Base-by-base conservation (phyloP, 805 yeast genomes). In the Saccharomycopsis capsularis region DNA sequence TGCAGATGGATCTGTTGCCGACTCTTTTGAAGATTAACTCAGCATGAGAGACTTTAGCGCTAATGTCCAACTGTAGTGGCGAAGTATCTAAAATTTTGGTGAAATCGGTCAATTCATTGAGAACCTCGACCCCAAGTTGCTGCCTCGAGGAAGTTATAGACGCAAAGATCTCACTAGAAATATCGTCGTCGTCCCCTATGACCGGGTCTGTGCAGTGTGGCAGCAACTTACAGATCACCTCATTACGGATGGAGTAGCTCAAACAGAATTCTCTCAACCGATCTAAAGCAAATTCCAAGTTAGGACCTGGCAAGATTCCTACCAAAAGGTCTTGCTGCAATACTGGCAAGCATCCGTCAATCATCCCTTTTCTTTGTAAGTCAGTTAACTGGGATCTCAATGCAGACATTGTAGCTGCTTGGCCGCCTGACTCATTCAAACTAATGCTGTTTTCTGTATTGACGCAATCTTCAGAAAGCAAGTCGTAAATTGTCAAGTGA, bases 291-390 rank as follows among this genome's bases (percentile, higher is more conserved):
- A 68, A 66, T 51, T 77, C 81, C 48, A 78, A 63, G 43, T 74
- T 78, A 0, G 79, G 73, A 24, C 71, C 75, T 29, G 75, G 71
- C 3, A 78, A 52, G 3, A 75, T 50, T 0, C 82, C 82, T 16
- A 72, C 68, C 13, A 68, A 56, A 61, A 67, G 35, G 18, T 32
- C 52, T 13, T 60, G 32, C 41, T 65, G 64, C n/a, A 74, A 57
- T 4, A 78, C 60, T 1, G 81, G 76, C 21, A 78, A 57, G 54
- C 78, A 74, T 0, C 80, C 81, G 59, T 78, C 82, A 21, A 74
- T 57, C 42, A 75, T 63, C 2, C 71, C 69, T 15, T 65, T 63
- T 18, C 58, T 55, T 36, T 73, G 78, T n/a, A 75, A 60, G 6
- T 60, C 46, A 2, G 52, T 43, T 30, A 76, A 56, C 52, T 69